Conservation (phyloP, 1,284 basidiomycete genomes). For the Papiliotrema terrestris region DNA sequence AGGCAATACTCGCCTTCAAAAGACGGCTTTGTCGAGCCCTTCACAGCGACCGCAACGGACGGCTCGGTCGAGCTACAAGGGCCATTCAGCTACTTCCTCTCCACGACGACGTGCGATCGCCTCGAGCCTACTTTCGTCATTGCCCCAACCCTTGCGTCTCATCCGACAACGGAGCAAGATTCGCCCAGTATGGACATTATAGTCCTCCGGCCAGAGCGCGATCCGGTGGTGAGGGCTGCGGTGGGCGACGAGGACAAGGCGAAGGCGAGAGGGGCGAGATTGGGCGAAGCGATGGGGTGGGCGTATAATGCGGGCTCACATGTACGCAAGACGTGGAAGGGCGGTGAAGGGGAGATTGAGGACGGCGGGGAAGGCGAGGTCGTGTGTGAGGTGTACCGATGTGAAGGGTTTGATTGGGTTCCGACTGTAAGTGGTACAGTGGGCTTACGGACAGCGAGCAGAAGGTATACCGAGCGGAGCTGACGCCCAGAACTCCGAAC, state of each 20-base stretch:
- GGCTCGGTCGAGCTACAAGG: constrained; percentile 59
- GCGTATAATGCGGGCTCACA: constrained; percentile 75
- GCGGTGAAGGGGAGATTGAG: constrained; percentile 30
- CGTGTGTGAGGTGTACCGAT: constrained; percentile 78
- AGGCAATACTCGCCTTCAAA: constrained; percentile 60
- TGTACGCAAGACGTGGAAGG: constrained; percentile 58
- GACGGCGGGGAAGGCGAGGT: constrained; percentile 47
- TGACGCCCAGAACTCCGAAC: constrained; percentile 54
- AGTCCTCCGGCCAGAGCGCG: constrained; percentile 72
- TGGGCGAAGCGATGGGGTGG: constrained; percentile 56
- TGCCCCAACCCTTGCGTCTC: constrained; percentile 56
- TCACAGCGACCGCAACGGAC: constrained; percentile 41
- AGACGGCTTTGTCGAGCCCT: constrained; percentile 53
- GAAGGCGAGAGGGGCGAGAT: constrained; percentile 26
- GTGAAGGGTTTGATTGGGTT: constrained; percentile 76
- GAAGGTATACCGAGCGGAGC: background rate
- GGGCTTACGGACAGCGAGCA: background rate
- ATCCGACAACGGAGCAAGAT: constrained; percentile 25
- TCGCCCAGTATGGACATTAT: constrained; percentile 67
- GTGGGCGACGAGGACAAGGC: constrained; percentile 43
- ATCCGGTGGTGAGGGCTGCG: constrained; percentile 54
- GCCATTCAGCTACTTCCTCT: constrained; percentile 81
- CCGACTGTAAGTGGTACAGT: constrained; percentile 54
- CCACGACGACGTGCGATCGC: constrained; percentile 74
- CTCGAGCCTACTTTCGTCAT: constrained; percentile 78